phyloP scores from a whole-genome alignment of 225 moss, liverwort and hornwort genomes.

The Ulota crispa region DNA sequence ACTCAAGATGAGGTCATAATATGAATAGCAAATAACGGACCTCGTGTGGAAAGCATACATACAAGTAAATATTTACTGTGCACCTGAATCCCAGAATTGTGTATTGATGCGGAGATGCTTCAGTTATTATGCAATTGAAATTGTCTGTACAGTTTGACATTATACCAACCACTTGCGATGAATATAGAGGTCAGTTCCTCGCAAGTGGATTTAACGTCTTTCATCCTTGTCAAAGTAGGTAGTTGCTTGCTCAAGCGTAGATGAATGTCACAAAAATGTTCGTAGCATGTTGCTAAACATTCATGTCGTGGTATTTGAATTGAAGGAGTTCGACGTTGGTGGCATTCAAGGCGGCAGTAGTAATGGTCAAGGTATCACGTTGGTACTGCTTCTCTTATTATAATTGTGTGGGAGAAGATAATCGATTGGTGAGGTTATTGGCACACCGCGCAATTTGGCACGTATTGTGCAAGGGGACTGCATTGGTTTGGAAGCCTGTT shows the following conservation, averaged over 20 bases:
- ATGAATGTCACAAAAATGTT: not conserved
- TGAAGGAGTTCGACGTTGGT: conserved; percentile 69
- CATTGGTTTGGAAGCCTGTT: conserved; percentile 1
- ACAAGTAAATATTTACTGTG: not conserved
- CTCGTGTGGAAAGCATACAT: not conserved
- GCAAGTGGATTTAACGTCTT: conserved; percentile 1
- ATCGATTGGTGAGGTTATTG: conserved; percentile 10
- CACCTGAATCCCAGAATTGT: not conserved
- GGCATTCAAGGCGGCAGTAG: conserved; percentile 64
- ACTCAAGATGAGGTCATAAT: not conserved
- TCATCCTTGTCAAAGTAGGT: not conserved
- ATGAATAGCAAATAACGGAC: not conserved
- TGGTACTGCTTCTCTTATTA: conserved; percentile 12
- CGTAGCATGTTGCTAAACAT: conserved; percentile 24
- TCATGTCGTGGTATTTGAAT: conserved; percentile 42
- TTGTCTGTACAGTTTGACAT: not conserved
- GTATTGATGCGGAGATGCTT: not conserved
- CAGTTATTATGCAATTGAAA: not conserved
- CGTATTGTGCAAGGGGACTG: conserved; percentile 2
- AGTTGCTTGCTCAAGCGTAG: conserved; percentile 6
- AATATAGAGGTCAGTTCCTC: conserved; percentile 20
- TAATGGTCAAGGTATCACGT: conserved; percentile 19
- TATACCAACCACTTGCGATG: not conserved
- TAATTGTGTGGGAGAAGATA: conserved; percentile 12
- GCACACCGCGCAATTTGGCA: conserved; percentile 5